phyloP scores from a whole-genome alignment of 306 rosid genomes.

The Leucaena leucocephala region DNA sequence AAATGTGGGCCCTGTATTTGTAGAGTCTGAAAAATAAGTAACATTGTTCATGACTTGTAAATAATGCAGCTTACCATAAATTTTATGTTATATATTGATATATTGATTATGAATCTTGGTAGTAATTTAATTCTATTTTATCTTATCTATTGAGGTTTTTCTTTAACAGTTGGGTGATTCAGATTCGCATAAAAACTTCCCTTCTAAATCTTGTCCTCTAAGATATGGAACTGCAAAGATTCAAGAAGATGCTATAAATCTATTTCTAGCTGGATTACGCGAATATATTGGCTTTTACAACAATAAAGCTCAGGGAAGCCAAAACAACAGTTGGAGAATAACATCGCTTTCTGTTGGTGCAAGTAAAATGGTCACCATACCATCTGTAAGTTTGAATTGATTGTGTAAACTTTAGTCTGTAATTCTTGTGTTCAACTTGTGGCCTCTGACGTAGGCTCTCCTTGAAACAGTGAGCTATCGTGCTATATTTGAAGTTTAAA shows the following conservation, averaged over 20 bases:
- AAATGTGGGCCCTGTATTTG: not conserved
- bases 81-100: not conserved
- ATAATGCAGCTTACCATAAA: not conserved
- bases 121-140: conserved; percentile 18
- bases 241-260: conserved; percentile 89
- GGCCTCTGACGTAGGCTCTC: conserved; percentile 30
- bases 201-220: conserved; percentile 92
- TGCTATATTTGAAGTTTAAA: conserved; percentile 24
- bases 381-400: conserved; percentile 71
- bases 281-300: conserved; percentile 61
- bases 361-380: conserved; percentile 80
- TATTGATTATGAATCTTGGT: conserved; percentile 12
- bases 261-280: conserved; percentile 84
- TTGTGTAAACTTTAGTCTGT: conserved; percentile 29
- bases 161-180: conserved; percentile 62
- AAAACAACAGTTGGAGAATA: conserved; percentile 68
- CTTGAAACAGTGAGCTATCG: conserved; percentile 13
- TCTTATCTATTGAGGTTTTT: conserved; percentile 41
- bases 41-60: not conserved
- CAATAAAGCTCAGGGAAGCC: conserved; percentile 52
- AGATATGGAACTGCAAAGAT: conserved; percentile 84
- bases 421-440: conserved; percentile 29
- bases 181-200: conserved; percentile 74
- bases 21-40: not conserved
- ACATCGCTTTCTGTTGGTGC: conserved; percentile 86